phyloP scores from a whole-genome alignment of 306 rosid species.

The Medicago ruthenica region DNA sequence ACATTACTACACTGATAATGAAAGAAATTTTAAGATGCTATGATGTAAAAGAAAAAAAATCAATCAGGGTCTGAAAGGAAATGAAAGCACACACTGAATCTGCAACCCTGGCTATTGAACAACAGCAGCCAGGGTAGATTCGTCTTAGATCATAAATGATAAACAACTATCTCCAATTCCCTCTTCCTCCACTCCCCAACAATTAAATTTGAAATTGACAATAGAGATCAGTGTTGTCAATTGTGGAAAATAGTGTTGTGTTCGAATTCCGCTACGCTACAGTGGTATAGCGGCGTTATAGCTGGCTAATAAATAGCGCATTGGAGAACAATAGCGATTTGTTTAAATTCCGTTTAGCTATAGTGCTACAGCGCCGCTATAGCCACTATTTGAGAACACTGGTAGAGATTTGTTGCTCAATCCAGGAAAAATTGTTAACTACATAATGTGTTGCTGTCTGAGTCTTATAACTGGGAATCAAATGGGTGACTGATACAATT shows the following conservation, averaged over 20 bases:
- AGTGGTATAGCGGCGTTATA: too few relatives aligned
- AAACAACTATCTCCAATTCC: neutral
- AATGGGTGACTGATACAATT: neutral
- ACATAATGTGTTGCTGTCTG: neutral
- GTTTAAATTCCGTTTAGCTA: too few relatives aligned
- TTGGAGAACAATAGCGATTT: too few relatives aligned
- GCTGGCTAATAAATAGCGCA: too few relatives aligned
- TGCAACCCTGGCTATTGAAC: neutral
- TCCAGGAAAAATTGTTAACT: neutral
- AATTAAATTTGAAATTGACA: neutral
- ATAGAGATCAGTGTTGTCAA: neutral
- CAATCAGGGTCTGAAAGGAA: neutral
- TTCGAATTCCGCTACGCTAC: too few relatives aligned
- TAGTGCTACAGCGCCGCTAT: too few relatives aligned
- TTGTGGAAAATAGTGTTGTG: too few relatives aligned
- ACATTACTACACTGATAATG: neutral
- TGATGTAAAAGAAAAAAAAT: neutral
- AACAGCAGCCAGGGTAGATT: neutral
- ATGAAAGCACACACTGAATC: neutral
- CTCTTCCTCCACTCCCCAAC: neutral
- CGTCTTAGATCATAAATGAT: too few relatives aligned
- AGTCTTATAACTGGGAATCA: constrained; percentile 8
- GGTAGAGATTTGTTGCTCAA: neutral
- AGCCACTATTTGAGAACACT: too few relatives aligned
- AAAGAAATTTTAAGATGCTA: neutral